Conservation (phyloP, 2,329 filamentous ascomycete species). For the Aureobasidium subglaciale region DNA sequence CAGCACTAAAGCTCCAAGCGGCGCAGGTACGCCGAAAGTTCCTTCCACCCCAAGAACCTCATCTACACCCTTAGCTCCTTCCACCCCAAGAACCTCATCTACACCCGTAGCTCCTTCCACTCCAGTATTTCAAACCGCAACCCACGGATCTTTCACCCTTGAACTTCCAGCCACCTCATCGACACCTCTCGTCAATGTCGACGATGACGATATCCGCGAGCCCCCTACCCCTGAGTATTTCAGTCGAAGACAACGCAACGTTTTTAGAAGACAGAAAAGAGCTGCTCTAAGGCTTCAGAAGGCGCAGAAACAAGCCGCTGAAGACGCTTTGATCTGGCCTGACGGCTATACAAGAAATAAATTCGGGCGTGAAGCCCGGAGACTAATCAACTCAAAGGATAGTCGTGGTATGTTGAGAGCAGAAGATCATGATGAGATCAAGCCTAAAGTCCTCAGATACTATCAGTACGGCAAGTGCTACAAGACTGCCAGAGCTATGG, state of each 20-base stretch:
- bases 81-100: too few relatives aligned
- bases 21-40: background rate
- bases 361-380: background rate
- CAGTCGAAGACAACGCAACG: background rate
- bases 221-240: background rate
- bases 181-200: background rate
- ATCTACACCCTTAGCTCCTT: too few relatives aligned
- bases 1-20: background rate
- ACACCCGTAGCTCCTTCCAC: too few relatives aligned
- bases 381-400: background rate
- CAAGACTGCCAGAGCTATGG: background rate
- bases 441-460: background rate
- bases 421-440: background rate
- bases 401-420: constrained; percentile 4
- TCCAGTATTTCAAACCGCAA: too few relatives aligned
- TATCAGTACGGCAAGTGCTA: background rate
- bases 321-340: background rate
- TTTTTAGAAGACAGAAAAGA: background rate
- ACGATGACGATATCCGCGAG: background rate
- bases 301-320: background rate
- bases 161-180: too few relatives aligned
- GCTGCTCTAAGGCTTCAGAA: background rate
- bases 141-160: too few relatives aligned
- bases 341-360: background rate
- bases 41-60: background rate